Evolutionary conservation across 768 basidiomycete genomes (phyloP).

Genomic region (Gloeostereum incarnatum): DNA sequence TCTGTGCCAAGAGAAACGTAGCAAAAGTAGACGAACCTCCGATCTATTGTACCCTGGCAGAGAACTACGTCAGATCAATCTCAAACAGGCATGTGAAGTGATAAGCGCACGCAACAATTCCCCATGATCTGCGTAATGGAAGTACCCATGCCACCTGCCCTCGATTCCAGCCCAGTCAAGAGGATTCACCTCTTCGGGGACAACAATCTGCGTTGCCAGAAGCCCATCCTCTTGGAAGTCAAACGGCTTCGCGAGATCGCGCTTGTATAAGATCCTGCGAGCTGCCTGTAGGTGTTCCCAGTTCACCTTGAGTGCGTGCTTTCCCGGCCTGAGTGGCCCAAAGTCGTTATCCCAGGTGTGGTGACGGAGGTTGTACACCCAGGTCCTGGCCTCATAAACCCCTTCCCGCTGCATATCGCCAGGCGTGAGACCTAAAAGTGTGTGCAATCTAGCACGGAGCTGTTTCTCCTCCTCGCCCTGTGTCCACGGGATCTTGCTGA

Average conservation of each 20-base stretch:
- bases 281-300: slow-evolving; percentile 50
- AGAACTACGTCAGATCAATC: not conserved
- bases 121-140: slow-evolving; percentile 61
- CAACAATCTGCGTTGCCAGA: slow-evolving; percentile 41
- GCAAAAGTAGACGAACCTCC: not conserved
- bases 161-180: slow-evolving; percentile 53
- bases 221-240: slow-evolving; percentile 39
- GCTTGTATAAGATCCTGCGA: slow-evolving; percentile 29
- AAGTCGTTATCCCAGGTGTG: slow-evolving; percentile 40
- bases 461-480: slow-evolving; percentile 28
- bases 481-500: slow-evolving; percentile 10
- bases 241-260: slow-evolving; percentile 18
- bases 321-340: slow-evolving; percentile 44
- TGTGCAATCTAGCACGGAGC: slow-evolving; percentile 42
- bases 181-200: slow-evolving; percentile 27
- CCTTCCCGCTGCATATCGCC: slow-evolving; percentile 23
- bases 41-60: slow-evolving; percentile 39
- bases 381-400: slow-evolving; percentile 36
- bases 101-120: slow-evolving; percentile 47
- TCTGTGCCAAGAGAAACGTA: too few species aligned
- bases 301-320: slow-evolving; percentile 13
- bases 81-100: slow-evolving; percentile 7
- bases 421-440: slow-evolving; percentile 44
- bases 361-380: slow-evolving; percentile 54
- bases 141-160: slow-evolving; percentile 54